Evolutionary conservation across 148 eudicot species (phyloP).

Genomic region (Vaccinium corymbosum): DNA sequence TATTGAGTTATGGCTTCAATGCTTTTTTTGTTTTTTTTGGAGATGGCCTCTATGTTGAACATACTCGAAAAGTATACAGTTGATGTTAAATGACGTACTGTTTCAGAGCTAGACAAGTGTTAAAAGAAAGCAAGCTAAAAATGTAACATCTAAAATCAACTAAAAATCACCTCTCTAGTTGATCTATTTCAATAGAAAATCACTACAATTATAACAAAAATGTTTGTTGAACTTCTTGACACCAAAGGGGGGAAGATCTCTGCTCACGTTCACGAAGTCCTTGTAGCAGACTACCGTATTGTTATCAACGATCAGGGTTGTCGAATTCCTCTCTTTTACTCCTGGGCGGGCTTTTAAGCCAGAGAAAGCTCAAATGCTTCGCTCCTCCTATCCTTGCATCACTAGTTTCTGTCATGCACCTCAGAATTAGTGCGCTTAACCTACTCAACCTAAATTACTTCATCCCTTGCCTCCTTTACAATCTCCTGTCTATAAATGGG

Average conservation of each 20-base stretch:
- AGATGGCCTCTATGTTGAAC: not conserved
- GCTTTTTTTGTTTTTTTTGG: too few relatives aligned
- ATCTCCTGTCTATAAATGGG: not conserved
- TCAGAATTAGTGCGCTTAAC: not conserved
- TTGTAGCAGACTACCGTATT: not conserved
- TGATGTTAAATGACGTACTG: not conserved
- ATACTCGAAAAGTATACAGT: not conserved
- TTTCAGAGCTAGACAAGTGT: not conserved
- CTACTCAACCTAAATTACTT: not conserved
- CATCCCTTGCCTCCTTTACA: not conserved
- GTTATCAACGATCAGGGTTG: not conserved
- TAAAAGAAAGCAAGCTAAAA: not conserved
- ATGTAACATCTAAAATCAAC: not conserved
- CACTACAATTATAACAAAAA: not conserved
- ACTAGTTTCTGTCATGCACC: not conserved
- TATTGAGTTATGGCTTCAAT: not conserved
- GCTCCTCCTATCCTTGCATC: not conserved
- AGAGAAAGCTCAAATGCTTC: not conserved
- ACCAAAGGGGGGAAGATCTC: not conserved
- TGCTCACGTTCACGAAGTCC: not conserved
- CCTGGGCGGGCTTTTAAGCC: not conserved
- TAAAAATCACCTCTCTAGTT: not conserved
- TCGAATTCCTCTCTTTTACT: not conserved
- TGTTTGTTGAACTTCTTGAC: not conserved
- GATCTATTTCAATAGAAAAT: not conserved